Evolutionary conservation across 2,329 filamentous ascomycete species (phyloP).

Genomic region (Penicillium sp.): DNA sequence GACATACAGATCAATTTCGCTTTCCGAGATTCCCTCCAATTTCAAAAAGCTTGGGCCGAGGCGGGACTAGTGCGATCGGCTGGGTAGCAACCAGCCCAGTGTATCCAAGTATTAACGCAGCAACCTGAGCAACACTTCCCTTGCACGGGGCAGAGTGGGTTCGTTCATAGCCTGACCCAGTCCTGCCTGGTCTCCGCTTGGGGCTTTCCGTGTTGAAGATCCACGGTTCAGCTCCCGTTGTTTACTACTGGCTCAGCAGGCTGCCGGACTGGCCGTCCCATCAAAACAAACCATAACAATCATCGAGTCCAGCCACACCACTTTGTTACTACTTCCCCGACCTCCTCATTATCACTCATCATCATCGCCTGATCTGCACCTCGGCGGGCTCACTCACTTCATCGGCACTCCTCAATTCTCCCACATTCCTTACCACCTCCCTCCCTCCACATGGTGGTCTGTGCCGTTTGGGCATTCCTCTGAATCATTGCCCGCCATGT

Average conservation of each 20-base stretch:
- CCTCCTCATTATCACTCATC: slow-evolving; percentile 5
- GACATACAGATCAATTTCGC: neutral
- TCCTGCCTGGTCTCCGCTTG: slow-evolving; percentile 5
- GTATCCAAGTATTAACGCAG: neutral
- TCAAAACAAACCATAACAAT: slow-evolving; percentile 25
- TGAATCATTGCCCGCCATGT: slow-evolving; percentile 32
- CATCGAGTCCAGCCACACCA: neutral
- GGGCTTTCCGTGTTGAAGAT: slow-evolving; percentile 16
- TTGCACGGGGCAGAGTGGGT: slow-evolving; percentile 3
- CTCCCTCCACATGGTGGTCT: slow-evolving; percentile 25
- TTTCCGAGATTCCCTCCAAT: neutral
- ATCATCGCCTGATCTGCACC: slow-evolving; percentile 3
- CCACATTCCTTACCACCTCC: slow-evolving; percentile 11
- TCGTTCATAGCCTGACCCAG: neutral
- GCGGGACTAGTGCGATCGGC: slow-evolving; percentile 17
- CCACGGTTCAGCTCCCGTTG: slow-evolving; percentile 32
- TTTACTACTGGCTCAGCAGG: slow-evolving; percentile 17
- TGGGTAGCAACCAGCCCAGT: slow-evolving; percentile 22
- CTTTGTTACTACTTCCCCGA: neutral
- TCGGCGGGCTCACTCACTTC: slow-evolving; percentile 5
- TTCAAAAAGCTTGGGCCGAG: neutral
- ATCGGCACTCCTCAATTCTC: neutral
- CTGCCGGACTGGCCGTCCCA: neutral
- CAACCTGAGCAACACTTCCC: neutral
- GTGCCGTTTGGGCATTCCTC: slow-evolving; percentile 18